A percentile compares a stretch with the other conserved stretches of the same genome.
Evolutionary conservation across 495 filamentous ascomycete species (phyloP).

Genomic region (Cladorrhinum samala): DNA sequence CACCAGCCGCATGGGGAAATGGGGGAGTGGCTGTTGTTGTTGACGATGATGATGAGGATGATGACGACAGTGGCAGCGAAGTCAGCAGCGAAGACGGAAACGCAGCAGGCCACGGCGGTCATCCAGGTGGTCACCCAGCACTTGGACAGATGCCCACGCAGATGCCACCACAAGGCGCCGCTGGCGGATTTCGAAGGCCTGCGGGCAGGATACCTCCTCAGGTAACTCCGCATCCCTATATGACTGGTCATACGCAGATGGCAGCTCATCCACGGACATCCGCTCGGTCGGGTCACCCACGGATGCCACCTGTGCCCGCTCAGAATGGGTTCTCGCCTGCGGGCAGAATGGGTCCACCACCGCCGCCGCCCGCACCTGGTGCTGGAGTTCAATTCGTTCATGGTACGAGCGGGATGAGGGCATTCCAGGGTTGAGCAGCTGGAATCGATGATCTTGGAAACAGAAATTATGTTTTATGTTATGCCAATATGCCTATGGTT

Average conservation of each 20-base stretch:
- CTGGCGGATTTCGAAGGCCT: background rate
- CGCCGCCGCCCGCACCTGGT: background rate
- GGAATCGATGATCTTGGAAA: too few species aligned
- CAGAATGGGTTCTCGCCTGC: background rate
- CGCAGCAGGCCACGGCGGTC: background rate
- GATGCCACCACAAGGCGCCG: background rate
- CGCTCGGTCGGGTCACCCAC: background rate
- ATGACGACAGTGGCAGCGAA: conserved; percentile 3
- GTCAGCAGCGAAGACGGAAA: background rate
- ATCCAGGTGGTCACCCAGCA: background rate
- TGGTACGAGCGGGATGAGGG: background rate
- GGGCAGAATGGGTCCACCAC: background rate
- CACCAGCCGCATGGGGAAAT: conserved; percentile 1
- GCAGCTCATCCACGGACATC: background rate
- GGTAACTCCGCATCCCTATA: background rate
- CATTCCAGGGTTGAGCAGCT: background rate
- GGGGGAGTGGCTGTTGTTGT: background rate
- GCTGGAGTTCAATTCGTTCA: background rate
- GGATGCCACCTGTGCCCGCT: background rate
- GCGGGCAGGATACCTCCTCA: background rate
- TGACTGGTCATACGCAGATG: background rate
- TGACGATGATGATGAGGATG: conserved; percentile 1
- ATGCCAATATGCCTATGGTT: too few species aligned
- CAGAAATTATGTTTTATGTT: too few species aligned
- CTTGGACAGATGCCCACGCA: background rate